phyloP scores from a whole-genome alignment of 208 protist species.

The Leishmania arabica region DNA sequence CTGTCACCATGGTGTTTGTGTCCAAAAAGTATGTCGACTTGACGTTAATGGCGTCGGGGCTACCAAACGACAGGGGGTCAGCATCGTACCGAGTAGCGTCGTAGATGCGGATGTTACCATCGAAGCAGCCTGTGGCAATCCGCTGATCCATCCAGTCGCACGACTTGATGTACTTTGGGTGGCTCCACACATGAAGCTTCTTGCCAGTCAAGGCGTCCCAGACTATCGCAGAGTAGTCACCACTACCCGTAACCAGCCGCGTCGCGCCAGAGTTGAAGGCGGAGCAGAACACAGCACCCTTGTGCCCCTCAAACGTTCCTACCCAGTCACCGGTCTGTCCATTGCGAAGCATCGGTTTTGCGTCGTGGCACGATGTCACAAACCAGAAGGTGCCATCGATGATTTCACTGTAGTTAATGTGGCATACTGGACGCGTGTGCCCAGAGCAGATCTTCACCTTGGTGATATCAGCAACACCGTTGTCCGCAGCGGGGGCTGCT shows the following conservation, averaged over 20 bases:
- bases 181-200: conserved; percentile 87
- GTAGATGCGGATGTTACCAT: conserved; percentile 92
- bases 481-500: conserved; percentile 28
- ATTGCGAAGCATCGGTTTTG: conserved; percentile 94
- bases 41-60: conserved; percentile 66
- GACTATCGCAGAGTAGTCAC: conserved; percentile 94
- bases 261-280: conserved; percentile 88
- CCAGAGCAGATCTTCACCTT: conserved; percentile 93
- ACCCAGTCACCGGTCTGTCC: conserved; percentile 96
- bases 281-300: conserved; percentile 94
- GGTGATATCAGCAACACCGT: conserved; percentile 40
- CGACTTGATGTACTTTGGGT: conserved; percentile 95
- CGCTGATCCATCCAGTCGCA: conserved; percentile 90
- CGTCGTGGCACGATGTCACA: conserved; percentile 91
- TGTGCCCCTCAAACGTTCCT: conserved; percentile 95
- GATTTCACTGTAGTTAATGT: conserved; percentile 93
- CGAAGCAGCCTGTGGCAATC: conserved; percentile 90
- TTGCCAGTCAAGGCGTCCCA: conserved; percentile 93
- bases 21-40: conserved; percentile 90
- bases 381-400: conserved; percentile 93
- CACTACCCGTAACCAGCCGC: conserved; percentile 90
- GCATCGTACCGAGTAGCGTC: conserved; percentile 85
- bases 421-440: conserved; percentile 89
- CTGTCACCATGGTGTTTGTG: conserved; percentile 83
- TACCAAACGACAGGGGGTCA: conserved; percentile 72